These are phyloP conservation scores for Hypoxylon sp. DNA, from an alignment of 2,329 filamentous ascomycete species.

Conservation along the genomic window DNA sequence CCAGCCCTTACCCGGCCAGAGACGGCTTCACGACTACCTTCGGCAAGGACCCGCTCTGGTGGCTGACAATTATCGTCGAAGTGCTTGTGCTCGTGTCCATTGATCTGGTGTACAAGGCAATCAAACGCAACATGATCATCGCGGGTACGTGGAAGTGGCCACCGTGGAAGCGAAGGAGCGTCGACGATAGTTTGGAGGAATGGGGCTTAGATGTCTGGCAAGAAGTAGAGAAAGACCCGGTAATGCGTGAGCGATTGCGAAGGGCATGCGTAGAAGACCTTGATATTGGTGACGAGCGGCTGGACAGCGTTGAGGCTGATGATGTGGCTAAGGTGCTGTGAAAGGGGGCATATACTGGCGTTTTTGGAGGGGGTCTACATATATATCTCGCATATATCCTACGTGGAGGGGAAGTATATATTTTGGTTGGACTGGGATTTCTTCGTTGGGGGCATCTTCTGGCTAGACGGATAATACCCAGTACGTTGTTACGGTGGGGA, in stretches of 20 bases:
- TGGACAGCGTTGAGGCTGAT: constrained; percentile 22
- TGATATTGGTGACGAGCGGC: constrained; percentile 29
- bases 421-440: constrained; percentile 4
- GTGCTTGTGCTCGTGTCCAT: constrained; percentile 67
- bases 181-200: constrained; percentile 53
- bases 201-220: constrained; percentile 66
- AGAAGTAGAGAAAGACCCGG: constrained; percentile 63
- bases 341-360: constrained; percentile 21
- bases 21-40: constrained; percentile 72
- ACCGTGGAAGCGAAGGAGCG: constrained; percentile 48
- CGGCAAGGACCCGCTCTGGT: constrained; percentile 76
- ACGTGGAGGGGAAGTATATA: constrained; percentile 4
- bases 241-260: constrained; percentile 53
- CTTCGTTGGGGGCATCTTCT: constrained; percentile 9
- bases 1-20: constrained; percentile 71
- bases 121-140: constrained; percentile 57
- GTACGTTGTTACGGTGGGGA: constrained; percentile 1
- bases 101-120: constrained; percentile 67
- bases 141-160: constrained; percentile 58
- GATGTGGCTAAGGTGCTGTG: constrained; percentile 26
- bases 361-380: constrained; percentile 20
- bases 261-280: constrained; percentile 40
- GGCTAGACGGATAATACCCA: constrained; percentile 27
- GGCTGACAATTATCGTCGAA: constrained; percentile 73
- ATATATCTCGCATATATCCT: constrained; percentile 18